Evolutionary conservation across 2,329 filamentous ascomycete genomes (phyloP), one percentile per base, ranked within the genome.

Genomic region (Incumbomyces delicatus): DNA sequence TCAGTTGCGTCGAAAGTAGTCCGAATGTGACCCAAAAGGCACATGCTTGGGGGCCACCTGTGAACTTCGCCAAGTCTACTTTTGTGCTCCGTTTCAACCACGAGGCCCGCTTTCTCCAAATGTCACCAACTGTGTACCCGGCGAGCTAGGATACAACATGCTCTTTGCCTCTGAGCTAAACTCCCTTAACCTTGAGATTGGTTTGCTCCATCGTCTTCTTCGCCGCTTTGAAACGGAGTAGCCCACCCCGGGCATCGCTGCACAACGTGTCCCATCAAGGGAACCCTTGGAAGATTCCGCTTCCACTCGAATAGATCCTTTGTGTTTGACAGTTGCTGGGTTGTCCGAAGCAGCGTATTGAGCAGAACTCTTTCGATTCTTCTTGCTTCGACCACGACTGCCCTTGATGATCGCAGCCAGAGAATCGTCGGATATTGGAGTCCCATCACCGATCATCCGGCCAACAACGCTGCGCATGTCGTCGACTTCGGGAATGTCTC

Each of bases 171-270:
- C 56, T 12, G 50, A 50, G n/a, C 54, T 53, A 17, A 57, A 43
- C 7, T 49, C 53, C 38, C 50, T 56, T 44, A 57, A 45, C 45
- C 52, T 54, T n/a, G 54, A 53, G 30, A 58, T 47, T 30, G 56
- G 57, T 44, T 56, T 57, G 41, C 56, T 58, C 54, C 57, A 57
- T 37, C 56, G 22, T 46, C 47, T 56, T 58, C 46, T 46, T 53
- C 41, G 22, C 8, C 22, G 22, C 22, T 27, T 27, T 27, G 22
- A 27, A 27, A 27, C 5, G 4, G 22, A 5, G 5, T 8, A 8
- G 22, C 8, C 8, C 8, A 8, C 22, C 4, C 4, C 22, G 8
- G 22, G 22, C 4, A 27, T 8, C 8, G 22, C 22, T 27, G 22
- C 8, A 5, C 8, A 8, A 8, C 22, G 4, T 27, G 8, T 27